Percentiles rank a stretch among this genome's conserved stretches.
Conservation (phyloP, 352 stramenopile genomes). For the Globisporangium viniferum region DNA sequence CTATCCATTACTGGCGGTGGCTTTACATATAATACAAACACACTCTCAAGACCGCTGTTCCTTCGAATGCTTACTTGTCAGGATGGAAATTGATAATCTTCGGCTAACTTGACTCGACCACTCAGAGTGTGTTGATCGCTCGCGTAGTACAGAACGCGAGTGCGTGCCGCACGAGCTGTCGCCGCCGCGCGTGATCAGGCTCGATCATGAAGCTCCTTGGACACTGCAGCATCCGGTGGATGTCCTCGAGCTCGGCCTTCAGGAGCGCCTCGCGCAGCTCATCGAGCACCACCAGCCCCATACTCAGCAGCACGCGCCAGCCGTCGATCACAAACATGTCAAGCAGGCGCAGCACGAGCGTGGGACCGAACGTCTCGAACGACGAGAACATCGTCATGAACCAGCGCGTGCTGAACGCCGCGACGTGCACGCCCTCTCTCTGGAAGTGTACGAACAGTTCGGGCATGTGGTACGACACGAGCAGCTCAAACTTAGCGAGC, state of each 20-base stretch:
- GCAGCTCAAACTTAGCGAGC: constrained; percentile 59
- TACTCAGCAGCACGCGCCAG: constrained; percentile 76
- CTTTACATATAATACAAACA: background rate
- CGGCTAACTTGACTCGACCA: background rate
- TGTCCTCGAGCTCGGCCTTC: constrained; percentile 58
- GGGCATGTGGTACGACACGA: constrained; percentile 67
- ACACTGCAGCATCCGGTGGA: constrained; percentile 63
- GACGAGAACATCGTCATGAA: constrained; percentile 86
- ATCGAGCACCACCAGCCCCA: constrained; percentile 76
- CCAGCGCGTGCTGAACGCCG: constrained; percentile 73
- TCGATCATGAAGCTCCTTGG: constrained; percentile 53
- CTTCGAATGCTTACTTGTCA: background rate
- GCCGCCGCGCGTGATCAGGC: constrained; percentile 31
- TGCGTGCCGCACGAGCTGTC: constrained; percentile 54
- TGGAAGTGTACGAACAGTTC: constrained; percentile 58
- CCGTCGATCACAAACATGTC: constrained; percentile 81
- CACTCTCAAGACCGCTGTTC: background rate
- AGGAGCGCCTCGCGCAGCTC: constrained; percentile 57
- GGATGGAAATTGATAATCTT: background rate
- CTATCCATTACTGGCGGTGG: background rate
- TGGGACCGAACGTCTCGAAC: constrained; percentile 71
- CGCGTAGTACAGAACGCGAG: constrained; percentile 64
- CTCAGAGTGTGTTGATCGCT: constrained; percentile 32
- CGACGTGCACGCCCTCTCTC: constrained; percentile 57
- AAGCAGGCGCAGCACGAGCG: constrained; percentile 63